Percentiles rank a stretch among this genome's conserved stretches.
Conservation (phyloP, 139 green algal species). For the Medakamo hakoo region DNA sequence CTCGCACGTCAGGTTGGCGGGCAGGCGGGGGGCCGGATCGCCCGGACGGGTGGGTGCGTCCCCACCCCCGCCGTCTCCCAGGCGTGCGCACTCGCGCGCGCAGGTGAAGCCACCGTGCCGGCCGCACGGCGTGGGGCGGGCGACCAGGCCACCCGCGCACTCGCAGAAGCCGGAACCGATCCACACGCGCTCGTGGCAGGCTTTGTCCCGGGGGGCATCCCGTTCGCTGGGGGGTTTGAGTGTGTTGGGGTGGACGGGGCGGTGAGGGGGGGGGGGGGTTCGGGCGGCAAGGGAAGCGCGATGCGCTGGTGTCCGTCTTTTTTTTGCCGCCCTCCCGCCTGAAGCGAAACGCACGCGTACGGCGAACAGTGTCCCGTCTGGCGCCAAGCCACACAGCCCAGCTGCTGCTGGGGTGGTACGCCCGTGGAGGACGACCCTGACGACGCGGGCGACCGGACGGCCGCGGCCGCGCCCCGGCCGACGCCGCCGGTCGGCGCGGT, state of each 20-base stretch:
- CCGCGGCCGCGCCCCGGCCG: no score
- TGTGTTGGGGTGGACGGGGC: no score
- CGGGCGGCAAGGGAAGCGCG: background rate
- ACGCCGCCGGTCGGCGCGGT: no score
- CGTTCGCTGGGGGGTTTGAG: conserved; percentile 6
- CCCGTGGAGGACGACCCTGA: no score
- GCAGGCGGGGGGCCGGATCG: background rate
- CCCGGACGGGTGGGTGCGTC: no score
- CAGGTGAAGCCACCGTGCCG: conserved; percentile 8
- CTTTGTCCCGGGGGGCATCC: conserved; percentile 1
- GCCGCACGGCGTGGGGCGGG: conserved; percentile 3
- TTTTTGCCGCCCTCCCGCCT: background rate
- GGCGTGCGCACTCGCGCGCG: conserved; percentile 7
- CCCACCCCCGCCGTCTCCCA: no score
- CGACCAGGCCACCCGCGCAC: conserved; percentile 1
- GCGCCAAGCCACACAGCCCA: conserved; percentile 8
- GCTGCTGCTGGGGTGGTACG: no score
- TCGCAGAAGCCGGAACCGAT: conserved; percentile 12
- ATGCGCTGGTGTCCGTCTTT: background rate
- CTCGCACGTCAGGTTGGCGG: conserved; percentile 3
- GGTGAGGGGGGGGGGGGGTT: background rate
- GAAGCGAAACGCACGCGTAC: background rate
- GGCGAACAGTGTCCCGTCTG: background rate
- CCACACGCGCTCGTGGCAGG: conserved; percentile 2
- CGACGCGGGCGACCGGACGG: no score